Conservation (phyloP, 1,139 yeast genomes). For the Candida smagusa region DNA sequence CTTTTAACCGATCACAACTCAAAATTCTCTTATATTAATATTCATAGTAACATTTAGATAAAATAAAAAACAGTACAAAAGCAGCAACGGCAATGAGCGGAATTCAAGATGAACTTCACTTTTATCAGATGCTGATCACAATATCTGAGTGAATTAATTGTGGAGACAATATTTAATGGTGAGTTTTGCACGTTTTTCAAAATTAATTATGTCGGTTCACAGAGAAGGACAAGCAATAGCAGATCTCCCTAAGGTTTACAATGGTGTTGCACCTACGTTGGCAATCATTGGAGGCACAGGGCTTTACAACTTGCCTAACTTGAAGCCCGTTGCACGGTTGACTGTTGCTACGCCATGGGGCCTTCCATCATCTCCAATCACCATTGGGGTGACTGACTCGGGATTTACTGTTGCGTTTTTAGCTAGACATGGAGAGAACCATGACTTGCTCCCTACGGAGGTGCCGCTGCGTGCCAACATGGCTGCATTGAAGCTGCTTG, state of each 20-base stretch:
- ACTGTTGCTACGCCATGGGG: slow-evolving; percentile 96
- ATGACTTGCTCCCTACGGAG: slow-evolving; percentile 83
- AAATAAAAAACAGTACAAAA: too few species aligned
- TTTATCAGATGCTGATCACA: too few species aligned
- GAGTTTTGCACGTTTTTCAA: too few species aligned
- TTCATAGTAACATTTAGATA: too few species aligned
- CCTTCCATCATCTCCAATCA: slow-evolving; percentile 88
- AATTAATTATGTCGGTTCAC: too few species aligned
- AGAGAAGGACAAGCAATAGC: too few species aligned
- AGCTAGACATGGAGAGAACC: slow-evolving; percentile 92
- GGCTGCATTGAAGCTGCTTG: slow-evolving; percentile 86
- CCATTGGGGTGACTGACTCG: slow-evolving; percentile 68
- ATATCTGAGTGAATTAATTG: too few species aligned
- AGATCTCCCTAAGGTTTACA: slow-evolving; percentile 37
- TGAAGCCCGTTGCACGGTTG: slow-evolving; percentile 81
- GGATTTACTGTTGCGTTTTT: slow-evolving; percentile 92
- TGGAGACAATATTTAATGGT: too few species aligned
- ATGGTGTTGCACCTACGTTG: slow-evolving; percentile 50
- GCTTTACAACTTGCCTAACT: slow-evolving; percentile 78
- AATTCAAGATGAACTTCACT: too few species aligned
- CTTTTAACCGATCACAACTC: too few species aligned
- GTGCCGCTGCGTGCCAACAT: slow-evolving; percentile 94
- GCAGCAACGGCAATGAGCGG: too few species aligned
- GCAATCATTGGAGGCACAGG: slow-evolving; percentile 99
- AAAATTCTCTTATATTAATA: too few species aligned